These are phyloP conservation scores for Neonectria coccinea DNA, from an alignment of 2,329 filamentous ascomycete species.

Conservation along the genomic window DNA sequence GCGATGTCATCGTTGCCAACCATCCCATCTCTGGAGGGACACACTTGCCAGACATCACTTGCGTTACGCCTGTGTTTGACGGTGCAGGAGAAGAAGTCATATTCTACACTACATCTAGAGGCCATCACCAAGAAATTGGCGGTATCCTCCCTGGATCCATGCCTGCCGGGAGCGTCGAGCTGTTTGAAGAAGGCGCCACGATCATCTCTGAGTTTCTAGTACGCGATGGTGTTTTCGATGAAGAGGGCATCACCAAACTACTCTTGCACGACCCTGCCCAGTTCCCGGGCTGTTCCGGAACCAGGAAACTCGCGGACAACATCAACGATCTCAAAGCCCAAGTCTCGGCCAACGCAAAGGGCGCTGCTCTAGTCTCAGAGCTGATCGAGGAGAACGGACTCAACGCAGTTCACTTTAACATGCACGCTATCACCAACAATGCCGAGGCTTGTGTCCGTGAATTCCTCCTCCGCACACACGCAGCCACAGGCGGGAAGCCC, in stretches of 20 bases:
- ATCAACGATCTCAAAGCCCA: constrained; percentile 89
- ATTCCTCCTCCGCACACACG: constrained; percentile 30
- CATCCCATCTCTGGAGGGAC: constrained; percentile 51
- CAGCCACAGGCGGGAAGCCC: constrained; percentile 31
- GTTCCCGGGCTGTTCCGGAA: constrained; percentile 81
- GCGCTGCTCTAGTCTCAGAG: constrained; percentile 79
- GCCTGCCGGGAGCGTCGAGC: constrained; percentile 78
- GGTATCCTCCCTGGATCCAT: constrained; percentile 86
- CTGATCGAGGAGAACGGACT: constrained; percentile 81
- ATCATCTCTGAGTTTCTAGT: constrained; percentile 78
- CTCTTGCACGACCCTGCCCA: constrained; percentile 79
- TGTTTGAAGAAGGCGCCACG: constrained; percentile 69
- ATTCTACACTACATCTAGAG: constrained; percentile 47
- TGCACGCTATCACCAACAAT: constrained; percentile 56
- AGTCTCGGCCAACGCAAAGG: constrained; percentile 87
- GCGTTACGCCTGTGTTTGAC: constrained; percentile 69
- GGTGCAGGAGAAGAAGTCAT: constrained; percentile 47
- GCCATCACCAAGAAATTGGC: constrained; percentile 65
- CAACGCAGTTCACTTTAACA: constrained; percentile 73
- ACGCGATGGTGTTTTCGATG: constrained; percentile 80
- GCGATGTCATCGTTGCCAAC: constrained; percentile 41
- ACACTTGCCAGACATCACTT: constrained; percentile 58
- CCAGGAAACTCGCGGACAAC: constrained; percentile 83
- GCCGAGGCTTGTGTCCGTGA: constrained; percentile 47
- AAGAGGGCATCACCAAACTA: constrained; percentile 77